These are phyloP conservation scores for Lecanicillium sp. DNA, from an alignment of 2,329 filamentous ascomycete species.

Conservation along the genomic window DNA sequence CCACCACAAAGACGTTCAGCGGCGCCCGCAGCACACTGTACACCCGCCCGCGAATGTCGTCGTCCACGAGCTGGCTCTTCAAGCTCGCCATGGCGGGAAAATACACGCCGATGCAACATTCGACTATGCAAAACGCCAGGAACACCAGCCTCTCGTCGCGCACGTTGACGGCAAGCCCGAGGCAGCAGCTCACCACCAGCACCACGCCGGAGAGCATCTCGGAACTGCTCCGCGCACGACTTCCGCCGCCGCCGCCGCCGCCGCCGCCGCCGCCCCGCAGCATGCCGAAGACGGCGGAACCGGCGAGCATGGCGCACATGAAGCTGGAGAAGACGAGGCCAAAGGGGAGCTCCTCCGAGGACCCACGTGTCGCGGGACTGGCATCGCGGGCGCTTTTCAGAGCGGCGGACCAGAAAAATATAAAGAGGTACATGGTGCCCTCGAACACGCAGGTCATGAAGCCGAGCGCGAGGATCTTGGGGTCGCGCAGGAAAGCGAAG, in stretches of 20 bases:
- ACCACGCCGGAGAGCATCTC: constrained; percentile 17
- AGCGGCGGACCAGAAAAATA: constrained; percentile 56
- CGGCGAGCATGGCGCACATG: constrained; percentile 52
- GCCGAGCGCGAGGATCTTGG: constrained; percentile 41
- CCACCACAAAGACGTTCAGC: constrained; percentile 48
- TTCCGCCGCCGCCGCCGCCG: too few relatives aligned
- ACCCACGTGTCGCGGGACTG: constrained; percentile 12
- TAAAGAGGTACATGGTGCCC: constrained; percentile 56
- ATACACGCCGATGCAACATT: constrained; percentile 52
- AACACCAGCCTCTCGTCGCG: constrained; percentile 41
- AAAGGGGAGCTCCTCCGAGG: constrained; percentile 30
- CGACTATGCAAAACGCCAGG: constrained; percentile 52
- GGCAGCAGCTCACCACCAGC: constrained; percentile 27
- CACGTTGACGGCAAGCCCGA: constrained; percentile 37
- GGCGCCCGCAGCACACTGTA: constrained; percentile 54
- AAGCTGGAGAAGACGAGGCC: constrained; percentile 50
- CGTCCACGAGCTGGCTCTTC: constrained; percentile 48
- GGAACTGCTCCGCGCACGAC: neutral
- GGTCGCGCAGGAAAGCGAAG: constrained; percentile 8
- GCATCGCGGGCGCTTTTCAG: constrained; percentile 37
- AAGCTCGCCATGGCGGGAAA: constrained; percentile 50
- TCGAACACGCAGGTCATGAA: constrained; percentile 53
- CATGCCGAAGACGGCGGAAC: constrained; percentile 31
- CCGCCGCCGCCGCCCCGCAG: neutral
- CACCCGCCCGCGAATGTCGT: constrained; percentile 46